Evolutionary conservation across 306 rosid species (phyloP), one percentile per base, ranked within the genome.

Genomic region (Pterocarpus macrocarpus): DNA sequence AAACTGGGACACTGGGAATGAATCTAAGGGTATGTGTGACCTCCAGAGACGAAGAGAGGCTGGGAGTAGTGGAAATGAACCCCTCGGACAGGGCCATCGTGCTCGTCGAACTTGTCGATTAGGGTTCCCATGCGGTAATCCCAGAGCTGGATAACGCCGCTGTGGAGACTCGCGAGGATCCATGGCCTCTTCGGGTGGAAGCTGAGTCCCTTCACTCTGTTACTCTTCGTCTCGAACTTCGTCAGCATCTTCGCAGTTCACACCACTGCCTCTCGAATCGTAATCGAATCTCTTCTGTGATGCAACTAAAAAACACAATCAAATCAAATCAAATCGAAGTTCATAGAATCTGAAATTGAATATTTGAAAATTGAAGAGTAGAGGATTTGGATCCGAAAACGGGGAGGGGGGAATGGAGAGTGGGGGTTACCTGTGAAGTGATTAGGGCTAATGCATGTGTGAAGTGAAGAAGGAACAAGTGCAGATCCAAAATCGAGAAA

Each of bases 81-180:
- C 32, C 99, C 99, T 11, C 99, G 94, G 57, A 95, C 99, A 17
- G 99, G 99, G 7, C 99, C 97, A 14, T 95, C 99, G 44, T 95
- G 99, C 86, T 93, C 99, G 67, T 95, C 99, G 77, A 95, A 95
- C 67, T 90, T 89, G 83, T 95, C 99, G 78, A 95, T 93, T 50
- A 95, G 95, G 55, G 99, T 93, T n/a, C 99, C 99, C 99, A 95
- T 95, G 50, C 99, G 97, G 56, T 95, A 95, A 77, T 95, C 99
- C 99, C 99, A 95, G 44, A 95, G 86, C 92, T 95, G 99, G 86
- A 95, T 89, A 73, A 95, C 99, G 45, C 99, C 99, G 50, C 99
- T 95, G 88, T 95, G 99, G 75, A 95, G 99, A 83, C 99, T 95
- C 39, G 99, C 97, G 7, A 95, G 92, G 93, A 95, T 89, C 99